Base-by-base conservation (phyloP, 2,329 filamentous ascomycete species). In the Sporothrix curviconia region DNA sequence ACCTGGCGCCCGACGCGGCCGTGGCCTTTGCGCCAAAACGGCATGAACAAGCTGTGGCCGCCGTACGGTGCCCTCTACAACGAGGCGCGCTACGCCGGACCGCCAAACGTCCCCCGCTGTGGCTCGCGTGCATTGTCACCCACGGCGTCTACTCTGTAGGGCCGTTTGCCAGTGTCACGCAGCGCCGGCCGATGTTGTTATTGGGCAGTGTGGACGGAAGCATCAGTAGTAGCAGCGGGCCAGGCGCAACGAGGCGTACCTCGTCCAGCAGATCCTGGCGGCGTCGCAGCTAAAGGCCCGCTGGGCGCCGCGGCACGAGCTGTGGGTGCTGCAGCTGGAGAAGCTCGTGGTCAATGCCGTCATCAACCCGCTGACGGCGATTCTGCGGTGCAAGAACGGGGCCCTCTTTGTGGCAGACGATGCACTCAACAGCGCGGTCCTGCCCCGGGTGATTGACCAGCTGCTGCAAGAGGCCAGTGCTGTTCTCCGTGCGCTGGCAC, bases 21-120 rank as follows among this genome's bases (percentile, higher is more conserved):
- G 82, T 96, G n/a, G 78, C 87, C 12, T 89, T 96, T 65, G 74
- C 90, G 24, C 92, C n/a, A 96, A 65, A 96, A 96, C 65, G 92
- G 92, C 47, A 87, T 96, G 83, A 91, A 89, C 32, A 78, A 75
- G 62, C 68, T 82, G 15, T 83, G 80, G 80, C 79, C 79, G 24
- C 80, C 80, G 7, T 67, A 76, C 51, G 78, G 79, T 3, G 62
- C 64, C 4, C 59, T 66, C 1, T 82, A 81, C 65, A 68, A 69
- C 36, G 61, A 64, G 2, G 66, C 71, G 55, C 71, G 78, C 17
- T 81, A 74, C 56, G 63, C 24, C 19, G 14, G 7, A 14, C 71
- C 77, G 17, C 62, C 24, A 25, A 69, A 7, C 92, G 92, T 3
- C 82, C 69, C 7, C 92, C 92, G 3, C 82, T 80, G 60, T 95